These are phyloP conservation scores for Thraustochytrium sp. DNA, from an alignment of 352 stramenopile genomes.

Conservation along the genomic window DNA sequence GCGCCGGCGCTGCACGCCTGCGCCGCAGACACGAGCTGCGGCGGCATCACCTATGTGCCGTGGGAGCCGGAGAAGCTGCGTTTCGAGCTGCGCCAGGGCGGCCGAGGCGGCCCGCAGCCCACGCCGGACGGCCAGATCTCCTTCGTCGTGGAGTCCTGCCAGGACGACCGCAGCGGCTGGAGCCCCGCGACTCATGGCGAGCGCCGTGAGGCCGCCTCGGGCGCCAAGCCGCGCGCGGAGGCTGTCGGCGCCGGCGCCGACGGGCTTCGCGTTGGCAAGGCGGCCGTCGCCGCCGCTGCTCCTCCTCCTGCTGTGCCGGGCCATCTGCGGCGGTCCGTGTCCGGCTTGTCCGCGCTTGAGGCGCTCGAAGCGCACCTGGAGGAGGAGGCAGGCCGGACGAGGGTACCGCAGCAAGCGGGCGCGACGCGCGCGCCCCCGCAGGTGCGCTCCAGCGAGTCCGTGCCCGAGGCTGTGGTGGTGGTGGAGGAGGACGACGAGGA, in stretches of 20 bases:
- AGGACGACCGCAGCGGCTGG: neutral
- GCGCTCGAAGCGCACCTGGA: neutral
- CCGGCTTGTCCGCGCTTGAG: neutral
- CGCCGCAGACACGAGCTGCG: neutral
- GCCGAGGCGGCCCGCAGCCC: neutral
- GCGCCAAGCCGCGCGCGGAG: neutral
- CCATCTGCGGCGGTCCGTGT: too few relatives aligned
- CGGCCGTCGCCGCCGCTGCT: too few relatives aligned
- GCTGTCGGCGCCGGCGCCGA: too few relatives aligned
- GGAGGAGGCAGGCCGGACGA: neutral
- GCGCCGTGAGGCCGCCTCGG: too few relatives aligned
- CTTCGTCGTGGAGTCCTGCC: neutral
- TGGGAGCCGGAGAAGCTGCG: neutral
- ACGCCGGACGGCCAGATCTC: conserved; percentile 27
- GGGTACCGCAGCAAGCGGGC: neutral
- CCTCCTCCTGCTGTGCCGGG: too few relatives aligned
- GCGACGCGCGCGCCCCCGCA: too few relatives aligned
- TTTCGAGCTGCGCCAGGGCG: neutral
- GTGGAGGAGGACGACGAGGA: neutral
- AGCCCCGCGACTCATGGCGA: neutral
- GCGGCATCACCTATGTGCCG: conserved; percentile 22
- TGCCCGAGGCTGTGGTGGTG: neutral
- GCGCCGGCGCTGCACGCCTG: neutral
- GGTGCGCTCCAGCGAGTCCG: neutral
- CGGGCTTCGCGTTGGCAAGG: too few relatives aligned